phyloP scores from a whole-genome alignment of 345 rosid genomes.

The Clausena lansium region DNA sequence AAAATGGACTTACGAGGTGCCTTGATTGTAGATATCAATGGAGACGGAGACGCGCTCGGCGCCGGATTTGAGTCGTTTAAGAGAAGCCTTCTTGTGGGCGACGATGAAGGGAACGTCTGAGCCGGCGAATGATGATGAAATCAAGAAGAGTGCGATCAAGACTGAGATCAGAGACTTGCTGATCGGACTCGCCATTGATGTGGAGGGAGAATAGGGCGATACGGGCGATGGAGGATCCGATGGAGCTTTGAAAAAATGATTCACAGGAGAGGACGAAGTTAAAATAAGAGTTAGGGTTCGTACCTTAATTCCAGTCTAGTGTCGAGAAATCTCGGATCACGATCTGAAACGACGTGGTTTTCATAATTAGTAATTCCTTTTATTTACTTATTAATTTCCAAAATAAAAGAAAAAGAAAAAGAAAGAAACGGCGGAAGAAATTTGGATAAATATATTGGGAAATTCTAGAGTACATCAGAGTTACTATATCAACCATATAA shows the following conservation, averaged over 20 bases:
- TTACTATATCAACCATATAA: no score
- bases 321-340: background rate
- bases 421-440: background rate
- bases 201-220: background rate
- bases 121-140: constrained; percentile 51
- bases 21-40: constrained; percentile 86
- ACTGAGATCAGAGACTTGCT: constrained; percentile 33
- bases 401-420: background rate
- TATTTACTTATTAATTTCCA: background rate
- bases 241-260: background rate
- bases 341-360: background rate
- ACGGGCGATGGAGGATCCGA: background rate
- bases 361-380: background rate
- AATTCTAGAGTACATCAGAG: no score
- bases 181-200: constrained; percentile 33
- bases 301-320: background rate
- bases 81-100: constrained; percentile 89
- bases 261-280: background rate
- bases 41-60: constrained; percentile 83
- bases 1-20: constrained; percentile 61
- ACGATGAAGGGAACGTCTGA: constrained; percentile 86
- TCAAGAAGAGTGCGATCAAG: constrained; percentile 37
- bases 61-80: constrained; percentile 78
- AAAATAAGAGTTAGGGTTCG: background rate
- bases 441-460: no score